Base-by-base conservation (phyloP, 371 early-diverging fungal genomes). In the Syncephalastrum racemosum region DNA sequence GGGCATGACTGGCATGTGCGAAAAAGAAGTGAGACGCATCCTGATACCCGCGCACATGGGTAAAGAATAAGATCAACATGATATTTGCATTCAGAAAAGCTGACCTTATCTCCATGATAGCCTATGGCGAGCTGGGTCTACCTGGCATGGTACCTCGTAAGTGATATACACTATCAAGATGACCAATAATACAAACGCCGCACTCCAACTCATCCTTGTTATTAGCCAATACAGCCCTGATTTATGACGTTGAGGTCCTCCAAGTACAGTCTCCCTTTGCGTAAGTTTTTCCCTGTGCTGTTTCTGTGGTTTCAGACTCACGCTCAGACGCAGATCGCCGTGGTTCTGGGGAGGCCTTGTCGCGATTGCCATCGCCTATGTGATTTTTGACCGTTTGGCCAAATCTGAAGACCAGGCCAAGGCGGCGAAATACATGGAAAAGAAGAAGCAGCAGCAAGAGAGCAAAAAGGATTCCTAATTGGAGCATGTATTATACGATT, bases 1-100 rank as follows among this genome's bases (percentile, higher is more conserved):
- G 42, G 90, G 89, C n/a, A 64, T 90, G 19, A 54, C 82, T 36
- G 88, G 77, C 58, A 90, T 90, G 90, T 85, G 85, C 49, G 65
- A 77, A 15, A 89, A 87, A 48, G 87, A 87, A 64, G 77, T 85
- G 52, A 67, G 89, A 19, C 75, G 78, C 48, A 61, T 90, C n/a
- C 62, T 75, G 25, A 85, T 89, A 39, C 88, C 90, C 20, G 63
- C 85, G 8, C 60, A 72, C 39, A 72, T 86, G 18, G 84, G 80
- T 66, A 61, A 56, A 55, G 8, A 22, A 31, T 5, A 3, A n/a
- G 10, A 16, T 55, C 36, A 16, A 23, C n/a, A n/a, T 58, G 4
- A 45, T 47, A 41, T 39, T 20, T 20, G 16, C 22, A 25, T 14
- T 5, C 2, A 25, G 5, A 25, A 4, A 31, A 2, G 12, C 10